Conservation (phyloP, 2,329 filamentous ascomycete genomes). For the Neonectria sp. region DNA sequence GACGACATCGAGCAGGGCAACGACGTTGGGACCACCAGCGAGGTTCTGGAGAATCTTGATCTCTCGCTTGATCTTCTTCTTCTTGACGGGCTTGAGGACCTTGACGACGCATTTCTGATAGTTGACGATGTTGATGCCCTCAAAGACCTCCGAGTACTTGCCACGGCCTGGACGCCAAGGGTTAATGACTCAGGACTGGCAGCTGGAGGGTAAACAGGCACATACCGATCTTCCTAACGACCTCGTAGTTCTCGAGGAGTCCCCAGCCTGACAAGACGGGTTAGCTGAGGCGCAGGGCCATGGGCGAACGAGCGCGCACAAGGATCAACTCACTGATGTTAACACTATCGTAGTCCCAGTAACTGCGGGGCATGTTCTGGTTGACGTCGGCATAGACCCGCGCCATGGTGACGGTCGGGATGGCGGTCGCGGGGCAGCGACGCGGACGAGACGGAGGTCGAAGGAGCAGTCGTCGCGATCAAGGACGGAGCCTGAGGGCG, state of each 20-base stretch:
- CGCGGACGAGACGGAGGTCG: slow-evolving; percentile 35
- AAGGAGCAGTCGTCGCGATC: slow-evolving; percentile 16
- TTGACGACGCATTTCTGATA: slow-evolving; percentile 99
- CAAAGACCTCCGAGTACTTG: slow-evolving; percentile 99
- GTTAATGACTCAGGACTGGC: slow-evolving; percentile 46
- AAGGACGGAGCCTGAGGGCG: slow-evolving; percentile 12
- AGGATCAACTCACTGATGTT: slow-evolving; percentile 81
- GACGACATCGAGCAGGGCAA: slow-evolving; percentile 95
- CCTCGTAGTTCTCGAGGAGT: slow-evolving; percentile 98
- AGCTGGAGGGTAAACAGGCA: slow-evolving; percentile 38
- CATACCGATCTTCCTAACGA: slow-evolving; percentile 97
- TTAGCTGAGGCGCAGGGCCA: slow-evolving; percentile 37
- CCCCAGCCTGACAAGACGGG: slow-evolving; percentile 77
- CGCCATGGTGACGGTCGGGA: slow-evolving; percentile 74
- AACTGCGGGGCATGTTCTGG: slow-evolving; percentile 97
- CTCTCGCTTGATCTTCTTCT: slow-evolving; percentile 99
- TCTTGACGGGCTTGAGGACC: slow-evolving; percentile 99
- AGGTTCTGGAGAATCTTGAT: slow-evolving; percentile 99
- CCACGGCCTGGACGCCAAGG: slow-evolving; percentile 78
- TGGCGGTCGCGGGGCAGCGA: slow-evolving; percentile 47
- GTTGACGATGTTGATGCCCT: slow-evolving; percentile 99
- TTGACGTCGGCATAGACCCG: slow-evolving; percentile 99
- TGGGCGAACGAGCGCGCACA: slow-evolving; percentile 21
- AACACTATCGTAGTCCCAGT: slow-evolving; percentile 99
- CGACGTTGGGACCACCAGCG: slow-evolving; percentile 95